Base-by-base conservation (phyloP, 257 asterid genomes). In the Oldenlandia corymbosa region DNA sequence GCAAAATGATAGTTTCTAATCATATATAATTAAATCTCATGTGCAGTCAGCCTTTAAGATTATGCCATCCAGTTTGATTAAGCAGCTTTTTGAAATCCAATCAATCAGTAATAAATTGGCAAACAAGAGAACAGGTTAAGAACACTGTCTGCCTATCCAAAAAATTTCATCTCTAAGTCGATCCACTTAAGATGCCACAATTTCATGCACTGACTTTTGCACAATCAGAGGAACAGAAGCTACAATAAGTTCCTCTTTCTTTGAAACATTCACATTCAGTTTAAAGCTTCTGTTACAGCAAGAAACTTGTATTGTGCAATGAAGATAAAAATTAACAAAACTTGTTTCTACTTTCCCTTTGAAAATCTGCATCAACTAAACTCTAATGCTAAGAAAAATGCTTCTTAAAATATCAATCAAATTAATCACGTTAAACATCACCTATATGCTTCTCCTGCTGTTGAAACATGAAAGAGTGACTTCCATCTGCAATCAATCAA, bases 381-480 rank as follows among this genome's bases (percentile, higher is more conserved):
- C 36, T 28, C 23, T n/a, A 58, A 43, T 58, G 32, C 51, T 34
- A 34, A 32, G 59, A n/a, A 14, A 43, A 42, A 17, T 17, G 11
- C 31, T 23, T 24, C 2, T 24, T 41, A 24, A 7, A 21, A 43
- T 24, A 60, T 30, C 0, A 7, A 41, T 18, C 65, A 18, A 24
- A 8, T 41, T 18, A 50, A 2, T 21, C 2, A n/a, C 9, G 27
- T 62, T 5, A 18, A 23, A 46, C 30, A 28, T 68, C 72, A 92
- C 99, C 99, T 49, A 92, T 87, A 76, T 87, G 97, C 74, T 92
- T 92, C 79, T 92, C 99, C 79, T 71, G 75, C 84, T 89, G 95
- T 71, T 78, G 91, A 49, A 78, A 81, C 84, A 73, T 76, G 83
- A 72, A 90, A 46, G 99, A 78, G 78, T 92, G 97, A 75, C 95